Evolutionary conservation across 1,284 basidiomycete species (phyloP).

Genomic region (Irpex rosettiformis): DNA sequence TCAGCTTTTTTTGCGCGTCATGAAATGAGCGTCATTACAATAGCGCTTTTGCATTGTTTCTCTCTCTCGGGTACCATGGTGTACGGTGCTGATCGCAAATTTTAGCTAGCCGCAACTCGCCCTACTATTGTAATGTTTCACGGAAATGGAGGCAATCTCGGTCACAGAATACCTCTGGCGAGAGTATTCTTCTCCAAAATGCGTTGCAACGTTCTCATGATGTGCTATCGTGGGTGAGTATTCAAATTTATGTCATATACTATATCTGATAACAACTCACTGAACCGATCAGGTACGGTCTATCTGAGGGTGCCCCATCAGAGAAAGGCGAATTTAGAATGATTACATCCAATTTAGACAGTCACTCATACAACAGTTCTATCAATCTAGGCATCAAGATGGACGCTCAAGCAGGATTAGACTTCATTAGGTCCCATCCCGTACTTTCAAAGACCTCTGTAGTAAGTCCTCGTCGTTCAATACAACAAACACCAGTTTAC

Average conservation of each 20-base stretch:
- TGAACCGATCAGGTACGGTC: conserved; percentile 61
- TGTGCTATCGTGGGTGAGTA: conserved; percentile 80
- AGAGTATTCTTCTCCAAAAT: conserved; percentile 81
- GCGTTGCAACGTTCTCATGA: conserved; percentile 86
- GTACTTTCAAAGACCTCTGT: conserved; percentile 66
- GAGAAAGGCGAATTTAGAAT: conserved; percentile 61
- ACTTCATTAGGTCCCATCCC: conserved; percentile 73
- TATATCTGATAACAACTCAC: not conserved
- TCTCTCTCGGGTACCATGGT: no score
- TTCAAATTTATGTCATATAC: not conserved
- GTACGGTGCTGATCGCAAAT: no score
- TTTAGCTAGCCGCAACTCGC: conserved; percentile 59
- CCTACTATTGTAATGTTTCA: conserved; percentile 91
- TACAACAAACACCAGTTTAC: no score
- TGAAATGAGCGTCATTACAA: conserved; percentile 1
- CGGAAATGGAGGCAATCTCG: conserved; percentile 82
- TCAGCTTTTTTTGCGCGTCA: not conserved
- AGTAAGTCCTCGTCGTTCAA: no score
- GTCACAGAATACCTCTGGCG: conserved; percentile 89
- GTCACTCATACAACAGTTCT: conserved; percentile 1
- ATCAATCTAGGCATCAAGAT: conserved; percentile 58
- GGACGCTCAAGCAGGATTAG: conserved; percentile 79
- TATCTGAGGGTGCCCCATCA: conserved; percentile 78
- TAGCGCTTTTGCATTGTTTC: not conserved
- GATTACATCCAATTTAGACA: conserved; percentile 7